Evolutionary conservation across 1,284 basidiomycete genomes (phyloP), one percentile per base, ranked within the genome.

Genomic region (Mycena citricolor): DNA sequence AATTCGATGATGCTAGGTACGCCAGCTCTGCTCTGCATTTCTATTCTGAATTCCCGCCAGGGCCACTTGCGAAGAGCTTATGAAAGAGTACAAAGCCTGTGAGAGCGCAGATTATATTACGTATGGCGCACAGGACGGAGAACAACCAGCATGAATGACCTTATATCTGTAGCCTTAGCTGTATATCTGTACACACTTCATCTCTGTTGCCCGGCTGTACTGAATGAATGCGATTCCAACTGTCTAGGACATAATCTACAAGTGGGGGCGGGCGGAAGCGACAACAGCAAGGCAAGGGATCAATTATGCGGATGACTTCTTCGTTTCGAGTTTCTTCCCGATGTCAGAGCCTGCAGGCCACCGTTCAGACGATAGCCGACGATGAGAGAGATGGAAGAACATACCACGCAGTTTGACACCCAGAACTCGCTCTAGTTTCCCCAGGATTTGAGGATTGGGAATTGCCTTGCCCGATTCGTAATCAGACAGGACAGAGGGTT

Each of bases 1-100:
- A 97, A 67, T 97, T 97, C 67, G 92, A 97, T 59, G 92, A 95
- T 66, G 89, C 94, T 17, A 77, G 90, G 90, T 89, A 58, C 39
- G 71, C 55, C 5, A 38, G n/a, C 12, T n/a, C n/a, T n/a, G n/a
- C 28, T 44, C 8, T 30, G 13, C 39, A 17, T 43, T 42, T 34
- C 11, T 35, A 28, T 28, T 47, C 35, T 41, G 35, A 19, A 33
- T 42, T 47, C 32, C 30, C 25, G 22, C 32, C 55, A 91, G 90
- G 38, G 87, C 86, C 2, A 90, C 88, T 12, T 90, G 89, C 12
- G 84, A 90, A 44, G 90, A 93, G 57, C 68, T 94, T 16, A 68
- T 93, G 49, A 90, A 92, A 54, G 92, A 95, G 61, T 95, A 95
- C 68, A 87, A 89, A 57, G 92, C 93, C 40, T 94, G 90, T 62